Percentiles rank a stretch among this genome's conserved stretches.
Evolutionary conservation across 2,329 filamentous ascomycete genomes (phyloP).

Genomic region (Aspergillus sp.): DNA sequence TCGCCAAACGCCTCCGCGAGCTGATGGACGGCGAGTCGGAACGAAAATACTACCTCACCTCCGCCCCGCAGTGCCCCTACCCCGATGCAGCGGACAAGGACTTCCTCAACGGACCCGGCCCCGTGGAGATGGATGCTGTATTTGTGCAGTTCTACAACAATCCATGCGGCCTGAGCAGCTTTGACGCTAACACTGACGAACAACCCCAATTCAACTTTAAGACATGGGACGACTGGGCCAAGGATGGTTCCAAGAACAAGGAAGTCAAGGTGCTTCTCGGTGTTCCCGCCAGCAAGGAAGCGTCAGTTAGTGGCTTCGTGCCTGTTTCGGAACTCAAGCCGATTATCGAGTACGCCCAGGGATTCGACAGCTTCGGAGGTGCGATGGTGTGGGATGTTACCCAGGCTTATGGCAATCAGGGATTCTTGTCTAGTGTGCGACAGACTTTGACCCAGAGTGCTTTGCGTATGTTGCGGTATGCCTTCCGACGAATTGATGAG

Average conservation of each 20-base stretch:
- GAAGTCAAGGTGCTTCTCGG: slow-evolving; percentile 58
- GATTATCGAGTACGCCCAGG: slow-evolving; percentile 49
- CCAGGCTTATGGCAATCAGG: slow-evolving; percentile 53
- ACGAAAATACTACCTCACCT: slow-evolving; percentile 55
- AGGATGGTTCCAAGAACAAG: slow-evolving; percentile 50
- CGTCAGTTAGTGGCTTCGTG: slow-evolving; percentile 53
- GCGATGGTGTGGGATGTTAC: slow-evolving; percentile 65
- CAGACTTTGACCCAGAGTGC: slow-evolving; percentile 23
- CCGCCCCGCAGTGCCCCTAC: slow-evolving; percentile 62
- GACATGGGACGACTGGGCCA: slow-evolving; percentile 62
- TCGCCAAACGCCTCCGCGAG: slow-evolving; percentile 52
- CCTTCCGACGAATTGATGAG: not conserved
- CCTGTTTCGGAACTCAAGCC: slow-evolving; percentile 40
- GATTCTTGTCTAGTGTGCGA: slow-evolving; percentile 46
- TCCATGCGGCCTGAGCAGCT: slow-evolving; percentile 55
- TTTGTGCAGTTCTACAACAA: slow-evolving; percentile 66
- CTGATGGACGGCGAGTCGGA: slow-evolving; percentile 47
- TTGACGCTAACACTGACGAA: slow-evolving; percentile 34
- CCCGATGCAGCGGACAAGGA: slow-evolving; percentile 55
- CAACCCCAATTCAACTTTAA: slow-evolving; percentile 56
- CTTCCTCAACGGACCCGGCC: slow-evolving; percentile 48
- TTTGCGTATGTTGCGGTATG: slow-evolving; percentile 7
- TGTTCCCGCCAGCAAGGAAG: slow-evolving; percentile 49
- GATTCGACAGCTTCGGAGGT: slow-evolving; percentile 57
- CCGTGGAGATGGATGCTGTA: slow-evolving; percentile 53